Percentiles rank a stretch among this genome's conserved stretches.
phyloP scores from a whole-genome alignment of 2,329 filamentous ascomycete genomes.

The Colletotrichum sp. region DNA sequence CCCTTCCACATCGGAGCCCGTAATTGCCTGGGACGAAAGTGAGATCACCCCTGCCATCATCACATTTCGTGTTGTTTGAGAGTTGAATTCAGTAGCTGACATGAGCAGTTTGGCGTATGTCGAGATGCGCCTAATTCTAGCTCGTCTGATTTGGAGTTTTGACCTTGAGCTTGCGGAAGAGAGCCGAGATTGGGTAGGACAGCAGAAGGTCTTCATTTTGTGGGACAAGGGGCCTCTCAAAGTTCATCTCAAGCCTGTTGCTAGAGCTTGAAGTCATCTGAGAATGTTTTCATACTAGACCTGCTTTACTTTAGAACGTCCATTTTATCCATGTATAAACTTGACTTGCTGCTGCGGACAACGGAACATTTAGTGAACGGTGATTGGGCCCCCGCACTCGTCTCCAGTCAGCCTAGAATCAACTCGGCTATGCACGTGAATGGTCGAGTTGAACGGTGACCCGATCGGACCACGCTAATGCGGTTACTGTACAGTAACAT shows the following conservation, averaged over 20 bases:
- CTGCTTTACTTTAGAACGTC: background rate
- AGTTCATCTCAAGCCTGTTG: background rate
- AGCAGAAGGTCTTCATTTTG: constrained; percentile 39
- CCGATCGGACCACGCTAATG: background rate
- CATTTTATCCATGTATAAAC: fast-evolving
- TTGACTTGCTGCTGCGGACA: background rate
- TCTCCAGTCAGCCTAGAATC: background rate
- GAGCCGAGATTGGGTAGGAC: constrained; percentile 39
- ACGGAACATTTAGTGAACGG: background rate
- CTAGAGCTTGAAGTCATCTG: background rate
- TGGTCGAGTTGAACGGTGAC: fast-evolving
- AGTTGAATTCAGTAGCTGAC: background rate
- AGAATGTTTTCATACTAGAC: background rate
- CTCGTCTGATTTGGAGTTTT: constrained; percentile 52
- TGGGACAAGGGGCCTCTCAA: constrained; percentile 31
- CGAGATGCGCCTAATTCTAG: constrained; percentile 54
- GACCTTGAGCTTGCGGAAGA: constrained; percentile 45
- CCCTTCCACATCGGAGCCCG: constrained; percentile 38
- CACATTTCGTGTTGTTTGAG: fast-evolving
- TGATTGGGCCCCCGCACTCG: background rate
- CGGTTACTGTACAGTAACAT: background rate
- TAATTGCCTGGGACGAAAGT: background rate
- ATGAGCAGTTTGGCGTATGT: constrained; percentile 47
- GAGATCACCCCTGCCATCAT: background rate
- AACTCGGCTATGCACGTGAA: background rate